A percentile compares a stretch with the other conserved stretches of the same genome.
Conservation (phyloP, 208 protist genomes). For the Histomonas meleagridis region DNA sequence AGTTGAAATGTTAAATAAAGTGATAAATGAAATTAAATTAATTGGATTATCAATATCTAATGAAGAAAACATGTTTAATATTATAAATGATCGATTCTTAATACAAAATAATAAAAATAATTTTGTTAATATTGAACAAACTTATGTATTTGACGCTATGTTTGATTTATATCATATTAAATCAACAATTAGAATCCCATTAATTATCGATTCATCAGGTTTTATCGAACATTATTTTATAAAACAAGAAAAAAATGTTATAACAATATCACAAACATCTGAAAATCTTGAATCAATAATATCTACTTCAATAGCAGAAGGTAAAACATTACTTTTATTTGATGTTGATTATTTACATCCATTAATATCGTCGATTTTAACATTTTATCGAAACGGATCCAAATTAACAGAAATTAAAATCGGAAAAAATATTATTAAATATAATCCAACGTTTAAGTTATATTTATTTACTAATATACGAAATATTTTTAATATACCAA, state of each 20-base stretch:
- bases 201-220: not conserved
- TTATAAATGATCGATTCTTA: not conserved
- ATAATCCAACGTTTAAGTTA: not conserved
- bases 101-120: not conserved
- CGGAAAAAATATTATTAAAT: not conserved
- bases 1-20: not conserved
- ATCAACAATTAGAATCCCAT: not conserved
- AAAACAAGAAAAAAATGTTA: not conserved
- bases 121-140: not conserved
- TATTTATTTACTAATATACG: not conserved
- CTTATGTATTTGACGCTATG: not conserved
- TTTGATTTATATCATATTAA: conserved; percentile 9
- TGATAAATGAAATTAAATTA: not conserved
- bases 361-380: not conserved
- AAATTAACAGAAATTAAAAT: not conserved
- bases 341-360: not conserved
- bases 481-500: not conserved
- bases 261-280: not conserved
- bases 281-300: not conserved
- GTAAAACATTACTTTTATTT: not conserved
- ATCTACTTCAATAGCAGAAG: not conserved
- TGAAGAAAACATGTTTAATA: not conserved
- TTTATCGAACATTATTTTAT: not conserved
- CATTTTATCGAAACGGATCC: not conserved
- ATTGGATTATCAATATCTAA: not conserved